Evolutionary conservation across 2,329 filamentous ascomycete species (phyloP), one percentile per base, ranked within the genome.

Genomic region (Colletotrichum destructivum): DNA sequence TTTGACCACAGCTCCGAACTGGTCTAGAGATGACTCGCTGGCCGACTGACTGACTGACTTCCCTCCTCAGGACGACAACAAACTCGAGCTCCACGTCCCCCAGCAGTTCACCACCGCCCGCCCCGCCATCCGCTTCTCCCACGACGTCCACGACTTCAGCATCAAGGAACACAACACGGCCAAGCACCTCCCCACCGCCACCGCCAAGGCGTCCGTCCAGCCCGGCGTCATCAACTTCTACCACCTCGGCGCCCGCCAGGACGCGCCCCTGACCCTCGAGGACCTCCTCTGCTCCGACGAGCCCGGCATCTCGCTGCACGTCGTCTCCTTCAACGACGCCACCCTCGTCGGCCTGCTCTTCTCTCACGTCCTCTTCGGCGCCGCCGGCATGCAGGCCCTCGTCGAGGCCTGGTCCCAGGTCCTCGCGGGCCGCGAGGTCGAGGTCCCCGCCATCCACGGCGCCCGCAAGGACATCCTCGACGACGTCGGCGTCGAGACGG

Each of bases 291-390:
- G 77, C 54, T 72, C 75, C 5, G 86, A 88, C 74, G 77, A 74
- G 21, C 86, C 87, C 0, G 84, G 85, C 74, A 75, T 89, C 5
- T 81, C 81, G 4, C 77, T 89, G 5, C 85, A 87, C 71, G 78
- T 89, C 52, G 82, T 83, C 4, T 82, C 82, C 0, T 89, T 89
- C 75, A 75, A 74, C 3, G 84, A 90, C 67, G 84, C 85, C 0
- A 89, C 88, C 0, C 75, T 89, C 0, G 78, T 89, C 2, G 80
- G 81, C 0, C 72, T 89, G 0, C 78, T 79, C 2, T 87, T 82
- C 78, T 82, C 84, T 2, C 88, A 89, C 75, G 83, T 82, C 0
- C 75, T 88, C 7, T 82, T 84, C 69, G 87, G 89, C 71, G 84
- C 80, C 3, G 80, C 86, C 73, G 86, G 85, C 4, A 79, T 80